Percentiles rank a stretch among this genome's conserved stretches.
phyloP scores from a whole-genome alignment of 306 rosid genomes.

The Astragalus membranaceus region DNA sequence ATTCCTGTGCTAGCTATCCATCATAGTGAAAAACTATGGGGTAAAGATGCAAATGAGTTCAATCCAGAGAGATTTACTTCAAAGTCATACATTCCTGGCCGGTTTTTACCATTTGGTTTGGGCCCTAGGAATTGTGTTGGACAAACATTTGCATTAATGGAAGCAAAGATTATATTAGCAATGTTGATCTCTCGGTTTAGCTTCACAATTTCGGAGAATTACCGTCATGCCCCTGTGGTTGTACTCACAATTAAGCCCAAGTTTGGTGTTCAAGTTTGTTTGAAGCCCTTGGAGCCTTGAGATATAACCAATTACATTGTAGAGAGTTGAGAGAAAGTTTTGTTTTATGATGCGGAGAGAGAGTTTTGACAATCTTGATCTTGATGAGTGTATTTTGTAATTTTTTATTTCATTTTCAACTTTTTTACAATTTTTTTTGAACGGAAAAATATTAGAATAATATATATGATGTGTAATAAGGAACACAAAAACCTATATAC shows the following conservation, averaged over 20 bases:
- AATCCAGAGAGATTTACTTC: conserved; percentile 83
- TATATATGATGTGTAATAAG: no score
- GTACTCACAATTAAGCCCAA: conserved; percentile 91
- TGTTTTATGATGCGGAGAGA: conserved; percentile 4
- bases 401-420: conserved; percentile 2
- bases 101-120: conserved; percentile 77
- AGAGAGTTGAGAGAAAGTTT: neutral
- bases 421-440: no score
- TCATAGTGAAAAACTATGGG: conserved; percentile 83
- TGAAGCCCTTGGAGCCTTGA: conserved; percentile 51
- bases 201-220: conserved; percentile 58
- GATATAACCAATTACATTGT: neutral
- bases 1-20: conserved; percentile 95
- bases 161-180: conserved; percentile 84
- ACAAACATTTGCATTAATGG: conserved; percentile 87
- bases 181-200: conserved; percentile 66
- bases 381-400: conserved; percentile 24
- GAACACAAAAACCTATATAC: no score
- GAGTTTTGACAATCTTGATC: conserved; percentile 5
- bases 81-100: conserved; percentile 53
- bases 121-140: conserved; percentile 94
- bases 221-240: conserved; percentile 86
- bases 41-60: conserved; percentile 86
- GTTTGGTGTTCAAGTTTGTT: conserved; percentile 81
- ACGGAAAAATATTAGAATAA: no score